A percentile compares a stretch with the other conserved stretches of the same genome.
Evolutionary conservation across 2,329 filamentous ascomycete species (phyloP).

Genomic region (Fusarium chuoi): DNA sequence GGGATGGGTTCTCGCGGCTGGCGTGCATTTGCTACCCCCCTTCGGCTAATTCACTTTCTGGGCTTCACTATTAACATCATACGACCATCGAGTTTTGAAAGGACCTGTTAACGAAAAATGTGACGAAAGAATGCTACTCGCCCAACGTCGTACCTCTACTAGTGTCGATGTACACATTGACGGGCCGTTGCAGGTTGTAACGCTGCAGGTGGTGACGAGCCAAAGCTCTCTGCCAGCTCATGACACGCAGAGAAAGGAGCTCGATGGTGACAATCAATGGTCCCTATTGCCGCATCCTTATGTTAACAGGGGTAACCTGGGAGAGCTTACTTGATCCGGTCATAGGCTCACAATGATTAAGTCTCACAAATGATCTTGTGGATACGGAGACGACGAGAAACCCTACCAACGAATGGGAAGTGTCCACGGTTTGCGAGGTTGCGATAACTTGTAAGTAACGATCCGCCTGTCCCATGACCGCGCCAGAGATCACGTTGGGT

Average conservation of each 20-base stretch:
- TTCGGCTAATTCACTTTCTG: constrained; percentile 29
- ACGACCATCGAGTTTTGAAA: constrained; percentile 31
- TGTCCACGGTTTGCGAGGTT: background rate
- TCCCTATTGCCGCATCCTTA: constrained; percentile 27
- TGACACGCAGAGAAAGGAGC: constrained; percentile 16
- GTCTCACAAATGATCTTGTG: background rate
- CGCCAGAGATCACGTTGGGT: background rate
- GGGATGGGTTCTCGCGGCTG: constrained; percentile 39
- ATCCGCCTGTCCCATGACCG: background rate
- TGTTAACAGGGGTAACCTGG: constrained; percentile 30
- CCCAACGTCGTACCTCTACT: background rate
- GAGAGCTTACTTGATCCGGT: constrained; percentile 27
- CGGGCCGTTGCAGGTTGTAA: constrained; percentile 26
- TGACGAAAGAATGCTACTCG: constrained; percentile 1
- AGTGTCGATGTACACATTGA: constrained; percentile 18
- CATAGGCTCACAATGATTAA: constrained; percentile 17
- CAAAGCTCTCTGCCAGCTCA: background rate
- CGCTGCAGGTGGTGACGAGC: constrained; percentile 12
- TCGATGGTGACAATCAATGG: constrained; percentile 14
- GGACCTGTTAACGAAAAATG: background rate
- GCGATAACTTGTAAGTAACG: background rate
- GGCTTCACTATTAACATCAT: constrained; percentile 31
- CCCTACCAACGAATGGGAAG: background rate
- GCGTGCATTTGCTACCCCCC: constrained; percentile 37
- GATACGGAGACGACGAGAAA: constrained; percentile 1